phyloP scores from a whole-genome alignment of 176 grass and related monocot species.

The Lolium multiflorum region DNA sequence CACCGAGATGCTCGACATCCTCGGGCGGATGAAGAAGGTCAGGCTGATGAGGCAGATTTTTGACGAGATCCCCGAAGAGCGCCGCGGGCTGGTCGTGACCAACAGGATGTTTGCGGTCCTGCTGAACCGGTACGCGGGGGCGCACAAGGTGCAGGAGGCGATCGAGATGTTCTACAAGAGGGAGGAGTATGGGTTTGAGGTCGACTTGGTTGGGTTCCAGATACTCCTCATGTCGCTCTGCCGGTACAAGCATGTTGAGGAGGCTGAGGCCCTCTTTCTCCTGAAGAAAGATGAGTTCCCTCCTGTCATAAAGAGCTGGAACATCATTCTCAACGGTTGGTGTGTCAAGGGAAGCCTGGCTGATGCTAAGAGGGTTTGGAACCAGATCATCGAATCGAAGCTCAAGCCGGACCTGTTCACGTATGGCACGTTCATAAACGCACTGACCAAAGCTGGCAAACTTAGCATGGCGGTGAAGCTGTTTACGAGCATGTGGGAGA shows the following conservation, averaged over 20 bases:
- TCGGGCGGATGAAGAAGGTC: slow-evolving; percentile 82
- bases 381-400: slow-evolving; percentile 60
- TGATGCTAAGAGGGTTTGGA: slow-evolving; percentile 75
- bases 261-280: slow-evolving; percentile 76
- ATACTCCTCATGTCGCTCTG: slow-evolving; percentile 75
- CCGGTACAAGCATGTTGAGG: slow-evolving; percentile 76
- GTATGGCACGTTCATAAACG: slow-evolving; percentile 71
- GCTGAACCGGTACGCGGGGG: slow-evolving; percentile 65
- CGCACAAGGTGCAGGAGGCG: slow-evolving; percentile 71
- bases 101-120: slow-evolving; percentile 71
- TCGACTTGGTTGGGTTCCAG: slow-evolving; percentile 70
- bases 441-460: slow-evolving; percentile 63
- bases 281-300: slow-evolving; percentile 65
- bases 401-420: slow-evolving; percentile 70
- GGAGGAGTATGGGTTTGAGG: slow-evolving; percentile 63
- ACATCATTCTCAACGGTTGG: slow-evolving; percentile 85
- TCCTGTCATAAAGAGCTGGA: slow-evolving; percentile 76
- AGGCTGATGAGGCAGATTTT: slow-evolving; percentile 61
- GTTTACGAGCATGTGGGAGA: slow-evolving; percentile 64
- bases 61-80: slow-evolving; percentile 55
- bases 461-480: slow-evolving; percentile 56
- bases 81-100: slow-evolving; percentile 9
- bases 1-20: slow-evolving; percentile 70
- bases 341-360: slow-evolving; percentile 70
- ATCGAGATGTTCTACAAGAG: slow-evolving; percentile 72